Evolutionary conservation across 1,284 basidiomycete genomes (phyloP).

Genomic region (Irpex lacteus): DNA sequence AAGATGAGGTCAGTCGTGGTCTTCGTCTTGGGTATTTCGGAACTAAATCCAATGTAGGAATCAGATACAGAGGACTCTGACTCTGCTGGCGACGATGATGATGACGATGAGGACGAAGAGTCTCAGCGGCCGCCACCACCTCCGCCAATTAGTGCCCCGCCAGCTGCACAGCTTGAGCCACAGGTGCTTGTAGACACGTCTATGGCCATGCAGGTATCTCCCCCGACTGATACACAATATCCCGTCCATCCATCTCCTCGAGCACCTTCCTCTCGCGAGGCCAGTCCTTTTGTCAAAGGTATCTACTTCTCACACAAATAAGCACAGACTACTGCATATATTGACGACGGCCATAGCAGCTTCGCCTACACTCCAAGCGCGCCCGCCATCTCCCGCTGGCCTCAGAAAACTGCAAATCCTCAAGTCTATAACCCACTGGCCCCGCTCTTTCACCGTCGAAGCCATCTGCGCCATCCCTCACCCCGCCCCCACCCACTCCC

Average conservation of each 20-base stretch:
- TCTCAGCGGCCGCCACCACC: conserved; percentile 8
- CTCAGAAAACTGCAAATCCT: conserved; percentile 37
- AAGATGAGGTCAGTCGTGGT: conserved; percentile 27
- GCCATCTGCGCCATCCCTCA: conserved; percentile 92
- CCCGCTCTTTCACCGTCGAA: conserved; percentile 80
- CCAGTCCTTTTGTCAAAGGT: background rate
- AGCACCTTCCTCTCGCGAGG: conserved; percentile 14
- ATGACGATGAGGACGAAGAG: conserved; percentile 23
- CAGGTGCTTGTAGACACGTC: background rate
- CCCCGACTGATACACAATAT: conserved; percentile 3
- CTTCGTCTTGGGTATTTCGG: background rate
- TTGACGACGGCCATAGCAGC: conserved; percentile 13
- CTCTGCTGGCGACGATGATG: conserved; percentile 46
- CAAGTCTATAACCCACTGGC: conserved; percentile 28
- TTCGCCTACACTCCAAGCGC: conserved; percentile 38
- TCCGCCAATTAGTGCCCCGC: conserved; percentile 4
- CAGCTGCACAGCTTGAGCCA: conserved; percentile 1
- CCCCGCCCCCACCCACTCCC: conserved; percentile 82
- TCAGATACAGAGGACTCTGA: conserved; percentile 58
- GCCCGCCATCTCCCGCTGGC: conserved; percentile 63
- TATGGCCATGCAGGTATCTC: background rate
- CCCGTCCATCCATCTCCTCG: conserved; percentile 17
- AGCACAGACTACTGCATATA: background rate
- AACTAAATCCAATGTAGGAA: conserved; percentile 33
- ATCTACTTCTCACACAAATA: background rate